Evolutionary conservation across 2,329 filamentous ascomycete genomes (phyloP), one percentile per base, ranked within the genome.

Genomic region (Colletotrichum sojae): DNA sequence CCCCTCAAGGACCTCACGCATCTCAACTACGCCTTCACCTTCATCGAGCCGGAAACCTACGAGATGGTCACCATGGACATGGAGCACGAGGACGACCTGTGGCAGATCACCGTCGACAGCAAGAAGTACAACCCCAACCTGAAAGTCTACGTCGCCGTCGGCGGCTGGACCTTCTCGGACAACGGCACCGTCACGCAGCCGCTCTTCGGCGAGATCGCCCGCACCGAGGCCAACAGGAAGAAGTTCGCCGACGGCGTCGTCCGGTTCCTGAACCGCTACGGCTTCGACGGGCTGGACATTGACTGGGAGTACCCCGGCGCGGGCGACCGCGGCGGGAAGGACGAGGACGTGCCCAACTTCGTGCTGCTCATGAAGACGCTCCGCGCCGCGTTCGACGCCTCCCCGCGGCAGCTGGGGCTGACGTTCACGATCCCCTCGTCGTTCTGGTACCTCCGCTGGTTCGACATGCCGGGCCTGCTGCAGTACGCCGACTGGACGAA

Each of bases 401-500:
- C 39, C 4, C 6, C 40, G 3, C 16, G 36, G 5, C 27, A 27
- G 8, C 85, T 81, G 12, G 65, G 65, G 4, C 18, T 78, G 1
- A 73, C 72, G 20, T 65, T 79, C 48, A 76, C 79, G 5, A 48
- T 77, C 0, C 76, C 76, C 0, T 48, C 72, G 0, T 67, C 49
- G 4, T 79, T 75, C 67, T 78, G 75, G 76, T 78, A 78, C 27
- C 63, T 78, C 10, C 69, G 64, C 6, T 53, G 70, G 51, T 79
- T 78, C 40, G 73, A 77, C 40, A 56, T 78, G 22, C 40, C 53
- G 1, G 36, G 49, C 2, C 49, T 78, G 1, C 31, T 75, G 63
- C 36, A 45, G 6, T 57, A 72, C 13, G 75, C 82, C 5, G 79
- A 84, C 64, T 84, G 75, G 71, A 79, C 83, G 71, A 85, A 83